phyloP scores from a whole-genome alignment of 169 alveolate genomes.

The Perkinsus chesapeaki region DNA sequence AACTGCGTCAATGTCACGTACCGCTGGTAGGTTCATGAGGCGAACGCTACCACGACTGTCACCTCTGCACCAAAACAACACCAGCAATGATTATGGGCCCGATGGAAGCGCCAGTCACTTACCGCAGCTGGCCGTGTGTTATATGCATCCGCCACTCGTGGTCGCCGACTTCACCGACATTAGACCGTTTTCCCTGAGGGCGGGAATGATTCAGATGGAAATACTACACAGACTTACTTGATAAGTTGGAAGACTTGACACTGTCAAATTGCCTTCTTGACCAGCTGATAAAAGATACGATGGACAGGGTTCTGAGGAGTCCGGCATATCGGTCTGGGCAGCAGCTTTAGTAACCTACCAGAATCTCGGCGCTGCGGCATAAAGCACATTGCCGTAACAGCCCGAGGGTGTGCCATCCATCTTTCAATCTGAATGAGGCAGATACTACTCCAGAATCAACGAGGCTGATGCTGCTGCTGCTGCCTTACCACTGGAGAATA shows the following conservation, averaged over 20 bases:
- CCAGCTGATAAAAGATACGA: background rate
- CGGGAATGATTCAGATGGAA: background rate
- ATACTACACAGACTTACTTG: background rate
- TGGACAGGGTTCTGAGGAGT: background rate
- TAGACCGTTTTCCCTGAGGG: background rate
- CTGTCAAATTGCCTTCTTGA: background rate
- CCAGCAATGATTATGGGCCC: background rate
- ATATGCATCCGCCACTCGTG: background rate
- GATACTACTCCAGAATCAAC: too few relatives aligned
- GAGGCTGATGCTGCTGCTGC: too few relatives aligned
- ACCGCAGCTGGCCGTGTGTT: background rate
- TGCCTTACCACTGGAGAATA: background rate
- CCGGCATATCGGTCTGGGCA: background rate
- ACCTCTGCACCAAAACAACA: background rate
- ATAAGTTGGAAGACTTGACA: background rate
- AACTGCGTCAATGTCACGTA: background rate
- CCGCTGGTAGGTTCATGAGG: background rate
- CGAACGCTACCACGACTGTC: background rate
- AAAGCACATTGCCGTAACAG: background rate
- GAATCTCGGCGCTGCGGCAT: background rate
- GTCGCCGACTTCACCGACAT: background rate
- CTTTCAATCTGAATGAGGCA: background rate
- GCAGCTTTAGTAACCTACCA: background rate
- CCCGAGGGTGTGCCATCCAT: background rate
- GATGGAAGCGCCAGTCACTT: background rate